Evolutionary conservation across 495 filamentous ascomycete species (phyloP).

Genomic region (Pyrenula aspistea): DNA sequence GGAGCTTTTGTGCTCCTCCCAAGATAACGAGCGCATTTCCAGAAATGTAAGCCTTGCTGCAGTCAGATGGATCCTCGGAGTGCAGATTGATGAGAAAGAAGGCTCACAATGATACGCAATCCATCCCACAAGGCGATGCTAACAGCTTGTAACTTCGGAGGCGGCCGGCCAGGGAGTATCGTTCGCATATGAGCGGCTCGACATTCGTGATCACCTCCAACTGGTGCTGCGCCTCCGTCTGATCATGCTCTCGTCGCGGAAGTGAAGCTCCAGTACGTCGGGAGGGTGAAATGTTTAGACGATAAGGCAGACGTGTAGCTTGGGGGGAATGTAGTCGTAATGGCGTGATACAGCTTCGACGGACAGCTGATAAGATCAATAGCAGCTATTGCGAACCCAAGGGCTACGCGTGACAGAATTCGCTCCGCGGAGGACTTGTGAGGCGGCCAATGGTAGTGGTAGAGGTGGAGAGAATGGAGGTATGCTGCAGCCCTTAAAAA

Average conservation of each 20-base stretch:
- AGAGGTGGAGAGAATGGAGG: too few species aligned
- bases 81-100: background rate
- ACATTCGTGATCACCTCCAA: background rate
- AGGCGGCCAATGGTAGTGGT: constrained; percentile 27
- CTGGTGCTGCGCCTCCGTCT: background rate
- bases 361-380: too few species aligned
- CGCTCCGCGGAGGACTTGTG: constrained; percentile 7
- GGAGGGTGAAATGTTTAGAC: too few species aligned
- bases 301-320: too few species aligned
- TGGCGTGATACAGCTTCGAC: background rate
- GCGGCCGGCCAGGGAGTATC: constrained; percentile 83
- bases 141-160: constrained; percentile 81
- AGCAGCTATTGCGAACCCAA: too few species aligned
- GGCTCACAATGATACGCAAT: constrained; percentile 63
- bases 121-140: constrained; percentile 74
- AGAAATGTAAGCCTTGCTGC: constrained; percentile 67
- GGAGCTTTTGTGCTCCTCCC: constrained; percentile 54
- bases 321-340: background rate
- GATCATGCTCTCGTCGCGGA: background rate
- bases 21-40: constrained; percentile 80
- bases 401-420: too few species aligned
- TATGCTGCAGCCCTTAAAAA: too few species aligned
- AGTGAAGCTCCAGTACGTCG: too few species aligned
- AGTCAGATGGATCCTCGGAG: constrained; percentile 4
- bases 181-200: constrained; percentile 47